Base-by-base conservation (phyloP, 139 green algal genomes). In the Edaphochlamys debaryana region DNA sequence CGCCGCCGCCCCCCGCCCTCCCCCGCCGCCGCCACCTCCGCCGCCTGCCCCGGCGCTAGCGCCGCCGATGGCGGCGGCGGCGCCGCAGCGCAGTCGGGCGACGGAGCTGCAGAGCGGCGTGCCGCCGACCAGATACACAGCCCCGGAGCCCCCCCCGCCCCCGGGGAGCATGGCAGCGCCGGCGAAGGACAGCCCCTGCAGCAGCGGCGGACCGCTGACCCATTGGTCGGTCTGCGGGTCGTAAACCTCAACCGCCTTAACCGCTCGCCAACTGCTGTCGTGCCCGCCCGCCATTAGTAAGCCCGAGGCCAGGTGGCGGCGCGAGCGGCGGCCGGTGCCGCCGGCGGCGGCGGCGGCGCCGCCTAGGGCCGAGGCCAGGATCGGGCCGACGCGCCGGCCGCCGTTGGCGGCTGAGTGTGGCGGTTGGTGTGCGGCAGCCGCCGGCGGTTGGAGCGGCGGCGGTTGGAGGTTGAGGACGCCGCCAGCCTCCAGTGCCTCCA, bases 201-300 rank as follows among this genome's bases (percentile, higher is more conserved):
- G 78, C 86, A 95, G 84, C 1, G 79, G 41, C 4, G 86, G 87
- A 0, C 88, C 91, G 6, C 48, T n/a, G 13, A 45, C 34, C 93
- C 93, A 96, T 36, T 45, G 32, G 79, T 96, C 89, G 22, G 40
- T 67, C 0, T 22, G 45, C 0, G 87, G 82, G 56, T 93, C 76
- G 71, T 96, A 95, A 62, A 92, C 42, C 71, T 96, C 90, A 13
- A 89, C 80, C 1, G 75, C 83, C 58, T 89, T 92, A 60, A 92
- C 80, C 17, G 69, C 69, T 0, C 88, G 80, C 88, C 88, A 92
- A 4, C 69, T 64, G 37, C 34, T 70, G 78, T 92, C 88, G 56
- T 90, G 85, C 0, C 88, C 88, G n/a, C 88, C 88, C 64, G 56
- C 67, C 5, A 68, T 73, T 40, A 87, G 22, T 66, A 87, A 40